These are phyloP conservation scores for Clavaria fumosa DNA, from an alignment of 768 basidiomycete species.

Conservation along the genomic window DNA sequence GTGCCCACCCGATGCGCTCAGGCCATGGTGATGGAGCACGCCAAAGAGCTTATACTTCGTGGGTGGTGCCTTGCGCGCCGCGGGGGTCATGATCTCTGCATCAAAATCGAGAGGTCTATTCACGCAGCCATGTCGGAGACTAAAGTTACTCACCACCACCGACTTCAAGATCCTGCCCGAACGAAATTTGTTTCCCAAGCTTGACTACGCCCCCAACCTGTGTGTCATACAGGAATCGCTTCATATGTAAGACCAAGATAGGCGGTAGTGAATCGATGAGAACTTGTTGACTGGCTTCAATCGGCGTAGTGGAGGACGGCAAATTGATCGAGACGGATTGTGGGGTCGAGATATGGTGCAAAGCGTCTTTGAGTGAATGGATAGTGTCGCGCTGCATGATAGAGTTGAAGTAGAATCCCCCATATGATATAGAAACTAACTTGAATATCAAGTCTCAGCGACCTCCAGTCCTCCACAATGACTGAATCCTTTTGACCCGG, in stretches of 20 bases:
- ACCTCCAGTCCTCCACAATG: conserved; percentile 84
- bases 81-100: too few relatives aligned
- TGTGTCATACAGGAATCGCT: conserved; percentile 80
- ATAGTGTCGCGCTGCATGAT: conserved; percentile 49
- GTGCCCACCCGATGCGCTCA: conserved; percentile 82
- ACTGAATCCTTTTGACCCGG: conserved; percentile 78
- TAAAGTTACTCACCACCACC: conserved; percentile 36
- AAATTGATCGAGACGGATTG: conserved; percentile 66
- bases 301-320: conserved; percentile 37
- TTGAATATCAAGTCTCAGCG: conserved; percentile 81
- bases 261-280: conserved; percentile 75
- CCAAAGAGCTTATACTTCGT: conserved; percentile 1
- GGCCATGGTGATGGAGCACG: conserved; percentile 87
- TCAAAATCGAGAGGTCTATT: conserved; percentile 11
- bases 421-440: conserved; percentile 21
- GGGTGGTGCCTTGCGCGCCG: too few relatives aligned
- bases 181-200: conserved; percentile 65
- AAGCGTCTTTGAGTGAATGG: conserved; percentile 67
- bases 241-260: conserved; percentile 77
- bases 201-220: conserved; percentile 68
- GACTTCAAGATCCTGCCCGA: conserved; percentile 66
- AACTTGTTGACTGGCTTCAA: conserved; percentile 49
- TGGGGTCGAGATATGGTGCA: conserved; percentile 60
- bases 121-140: neutral
- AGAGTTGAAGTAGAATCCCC: neutral